Evolutionary conservation across 192 early-diverging fungal species (phyloP).

Genomic region (Borealophlyctis nickersoniae): DNA sequence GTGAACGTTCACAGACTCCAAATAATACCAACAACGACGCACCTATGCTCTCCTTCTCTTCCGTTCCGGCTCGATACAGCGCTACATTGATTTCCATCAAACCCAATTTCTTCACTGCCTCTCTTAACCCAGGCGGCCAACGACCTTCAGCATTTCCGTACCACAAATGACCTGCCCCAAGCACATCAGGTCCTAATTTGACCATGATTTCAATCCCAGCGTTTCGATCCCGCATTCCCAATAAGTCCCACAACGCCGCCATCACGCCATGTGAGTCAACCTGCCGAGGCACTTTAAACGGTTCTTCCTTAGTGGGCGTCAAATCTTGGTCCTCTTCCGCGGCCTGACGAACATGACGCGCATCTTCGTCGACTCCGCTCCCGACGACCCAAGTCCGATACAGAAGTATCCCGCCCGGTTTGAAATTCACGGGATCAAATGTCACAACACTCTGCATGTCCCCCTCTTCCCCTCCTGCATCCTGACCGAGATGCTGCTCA

Average conservation of each 20-base stretch:
- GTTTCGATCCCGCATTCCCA: constrained; percentile 39
- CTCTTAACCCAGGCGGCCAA: constrained; percentile 51
- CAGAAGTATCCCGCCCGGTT: constrained; percentile 77
- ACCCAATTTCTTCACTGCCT: constrained; percentile 59
- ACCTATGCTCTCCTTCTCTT: constrained; percentile 82
- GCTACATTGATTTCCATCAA: constrained; percentile 79
- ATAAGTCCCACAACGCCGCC: constrained; percentile 37
- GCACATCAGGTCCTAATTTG: constrained; percentile 44
- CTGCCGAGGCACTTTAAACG: too few relatives aligned
- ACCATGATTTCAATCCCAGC: constrained; percentile 45
- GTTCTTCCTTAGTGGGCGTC: too few relatives aligned
- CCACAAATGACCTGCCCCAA: constrained; percentile 38
- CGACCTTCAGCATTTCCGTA: constrained; percentile 13
- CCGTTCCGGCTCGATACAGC: constrained; percentile 81
- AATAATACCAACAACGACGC: too few relatives aligned
- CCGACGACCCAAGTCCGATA: constrained; percentile 51
- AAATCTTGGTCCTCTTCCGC: constrained; percentile 1
- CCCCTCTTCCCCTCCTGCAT: constrained; percentile 18
- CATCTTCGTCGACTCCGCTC: constrained; percentile 35
- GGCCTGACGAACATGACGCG: background rate
- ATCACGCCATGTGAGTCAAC: constrained; percentile 21
- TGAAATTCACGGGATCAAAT: constrained; percentile 60
- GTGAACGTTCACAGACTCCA: too few relatives aligned
- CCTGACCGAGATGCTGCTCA: constrained; percentile 8
- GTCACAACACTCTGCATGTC: constrained; percentile 45